Conservation (phyloP, 805 yeast genomes). For the Lipomyces lipofer region DNA sequence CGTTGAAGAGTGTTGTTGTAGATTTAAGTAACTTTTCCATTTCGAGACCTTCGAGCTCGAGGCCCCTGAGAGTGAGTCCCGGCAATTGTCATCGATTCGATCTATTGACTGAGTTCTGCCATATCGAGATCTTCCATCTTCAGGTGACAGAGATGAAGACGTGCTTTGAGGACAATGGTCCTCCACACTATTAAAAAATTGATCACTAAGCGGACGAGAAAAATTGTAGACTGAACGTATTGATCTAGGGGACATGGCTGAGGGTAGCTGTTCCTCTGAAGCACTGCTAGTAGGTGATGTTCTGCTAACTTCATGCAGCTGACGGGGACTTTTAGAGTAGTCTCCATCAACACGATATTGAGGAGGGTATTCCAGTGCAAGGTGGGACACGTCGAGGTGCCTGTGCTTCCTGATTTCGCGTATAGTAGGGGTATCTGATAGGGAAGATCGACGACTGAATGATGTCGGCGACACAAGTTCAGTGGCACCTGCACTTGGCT, state of each 20-base stretch:
- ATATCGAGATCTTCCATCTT: too few species aligned
- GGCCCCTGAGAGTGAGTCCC: too few species aligned
- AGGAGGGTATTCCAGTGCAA: background rate
- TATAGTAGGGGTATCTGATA: background rate
- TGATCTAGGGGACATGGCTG: background rate
- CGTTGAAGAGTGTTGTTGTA: too few species aligned
- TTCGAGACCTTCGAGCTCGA: too few species aligned
- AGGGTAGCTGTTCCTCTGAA: background rate
- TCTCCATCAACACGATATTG: background rate
- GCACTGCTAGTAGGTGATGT: background rate
- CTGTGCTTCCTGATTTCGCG: background rate
- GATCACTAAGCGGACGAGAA: constrained; percentile 9
- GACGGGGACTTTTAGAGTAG: background rate
- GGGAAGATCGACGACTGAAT: background rate
- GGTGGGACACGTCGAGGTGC: background rate
- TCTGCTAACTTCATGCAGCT: too few species aligned
- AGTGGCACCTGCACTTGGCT: too few species aligned
- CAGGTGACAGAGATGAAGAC: too few species aligned
- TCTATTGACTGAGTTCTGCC: too few species aligned
- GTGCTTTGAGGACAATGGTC: too few species aligned
- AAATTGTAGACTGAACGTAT: background rate
- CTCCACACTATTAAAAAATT: background rate
- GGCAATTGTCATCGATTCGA: too few species aligned
- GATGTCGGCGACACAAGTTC: too few species aligned
- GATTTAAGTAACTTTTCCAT: too few species aligned